A percentile compares a stretch with the other conserved stretches of the same genome.
These are phyloP conservation scores for Peniophora sp. DNA, from an alignment of 1,284 basidiomycete genomes.

Conservation along the genomic window DNA sequence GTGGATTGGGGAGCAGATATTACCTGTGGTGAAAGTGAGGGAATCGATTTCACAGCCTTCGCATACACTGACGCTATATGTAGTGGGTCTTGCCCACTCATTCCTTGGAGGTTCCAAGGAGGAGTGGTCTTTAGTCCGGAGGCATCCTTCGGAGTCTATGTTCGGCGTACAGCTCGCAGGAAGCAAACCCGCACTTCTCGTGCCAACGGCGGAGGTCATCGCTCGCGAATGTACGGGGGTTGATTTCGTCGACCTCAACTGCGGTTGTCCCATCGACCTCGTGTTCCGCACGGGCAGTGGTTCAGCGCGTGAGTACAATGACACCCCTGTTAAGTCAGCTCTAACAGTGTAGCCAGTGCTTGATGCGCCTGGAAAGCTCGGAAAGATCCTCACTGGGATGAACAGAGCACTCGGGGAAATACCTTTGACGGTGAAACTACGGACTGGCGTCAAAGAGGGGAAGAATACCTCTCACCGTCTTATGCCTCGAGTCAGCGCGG, in stretches of 20 bases:
- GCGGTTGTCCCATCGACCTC: conserved; percentile 95
- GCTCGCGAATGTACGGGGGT: conserved; percentile 61
- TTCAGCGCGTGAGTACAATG: conserved; percentile 57
- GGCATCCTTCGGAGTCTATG: conserved; percentile 82
- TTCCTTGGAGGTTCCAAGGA: conserved; percentile 79
- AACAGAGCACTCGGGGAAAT: conserved; percentile 86
- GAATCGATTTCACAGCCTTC: neutral
- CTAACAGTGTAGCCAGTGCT: conserved; percentile 49
- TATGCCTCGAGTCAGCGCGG: conserved; percentile 75
- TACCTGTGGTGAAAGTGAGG: conserved; percentile 86
- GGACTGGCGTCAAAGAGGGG: conserved; percentile 86
- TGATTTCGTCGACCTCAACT: conserved; percentile 94
- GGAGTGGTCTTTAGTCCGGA: conserved; percentile 85
- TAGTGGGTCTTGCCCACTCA: conserved; percentile 79
- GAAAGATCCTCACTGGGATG: conserved; percentile 89
- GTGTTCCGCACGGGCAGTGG: conserved; percentile 91
- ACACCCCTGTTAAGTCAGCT: neutral
- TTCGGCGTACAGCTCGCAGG: conserved; percentile 90
- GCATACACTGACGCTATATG: neutral
- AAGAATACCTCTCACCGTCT: conserved; percentile 86
- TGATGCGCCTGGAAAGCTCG: conserved; percentile 75
- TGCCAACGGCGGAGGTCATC: conserved; percentile 82
- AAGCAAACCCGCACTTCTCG: conserved; percentile 68
- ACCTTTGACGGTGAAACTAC: conserved; percentile 91
- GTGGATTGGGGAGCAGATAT: conserved; percentile 87